Percentiles rank a stretch among this genome's conserved stretches.
These are phyloP conservation scores for Secale cereale DNA, from an alignment of 176 grass and related monocot species.

Conservation along the genomic window DNA sequence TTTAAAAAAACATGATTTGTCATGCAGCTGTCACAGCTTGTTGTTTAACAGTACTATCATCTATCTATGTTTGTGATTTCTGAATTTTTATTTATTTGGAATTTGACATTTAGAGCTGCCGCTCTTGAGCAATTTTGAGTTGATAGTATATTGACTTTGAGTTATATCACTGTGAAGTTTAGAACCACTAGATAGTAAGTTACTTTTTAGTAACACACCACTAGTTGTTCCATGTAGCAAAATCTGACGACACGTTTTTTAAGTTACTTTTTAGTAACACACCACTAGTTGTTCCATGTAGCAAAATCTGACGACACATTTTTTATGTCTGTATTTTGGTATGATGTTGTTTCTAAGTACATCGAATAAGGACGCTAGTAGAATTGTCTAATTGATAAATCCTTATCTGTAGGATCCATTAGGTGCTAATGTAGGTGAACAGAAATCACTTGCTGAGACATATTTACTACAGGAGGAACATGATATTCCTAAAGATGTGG, in stretches of 20 bases:
- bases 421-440: slow-evolving; percentile 35
- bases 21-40: background rate
- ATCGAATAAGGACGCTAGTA: background rate
- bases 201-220: background rate
- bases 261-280: background rate
- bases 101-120: background rate
- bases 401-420: slow-evolving; percentile 44
- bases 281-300: background rate
- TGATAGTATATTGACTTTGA: background rate
- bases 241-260: background rate
- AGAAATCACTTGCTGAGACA: slow-evolving; percentile 72
- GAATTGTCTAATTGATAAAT: slow-evolving; percentile 24
- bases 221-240: background rate
- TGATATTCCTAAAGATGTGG: slow-evolving; percentile 37
- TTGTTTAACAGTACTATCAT: background rate
- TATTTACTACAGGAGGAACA: slow-evolving; percentile 67
- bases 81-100: background rate
- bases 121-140: background rate
- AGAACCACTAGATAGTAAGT: background rate
- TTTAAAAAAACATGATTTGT: background rate
- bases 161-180: slow-evolving; percentile 8
- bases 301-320: background rate
- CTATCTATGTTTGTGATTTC: background rate
- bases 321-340: background rate
- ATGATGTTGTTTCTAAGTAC: slow-evolving; percentile 4